phyloP scores from a whole-genome alignment of 1,284 basidiomycete genomes.

The Termitomyces sp. region DNA sequence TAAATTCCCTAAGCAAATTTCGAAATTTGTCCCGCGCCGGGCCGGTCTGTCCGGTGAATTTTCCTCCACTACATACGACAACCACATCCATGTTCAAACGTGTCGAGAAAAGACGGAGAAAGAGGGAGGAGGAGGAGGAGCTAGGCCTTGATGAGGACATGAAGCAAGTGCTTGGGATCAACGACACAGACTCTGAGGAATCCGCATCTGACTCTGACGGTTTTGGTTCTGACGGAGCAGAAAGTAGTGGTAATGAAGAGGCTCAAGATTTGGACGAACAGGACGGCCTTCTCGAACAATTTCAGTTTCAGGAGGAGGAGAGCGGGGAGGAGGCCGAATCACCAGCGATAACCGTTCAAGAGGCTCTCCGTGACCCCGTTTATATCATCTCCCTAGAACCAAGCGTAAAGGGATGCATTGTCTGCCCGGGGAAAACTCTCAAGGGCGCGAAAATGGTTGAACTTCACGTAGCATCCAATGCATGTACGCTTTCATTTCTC shows the following conservation, averaged over 20 bases:
- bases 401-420: slow-evolving; percentile 53
- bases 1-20: background rate
- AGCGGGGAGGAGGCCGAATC: slow-evolving; percentile 21
- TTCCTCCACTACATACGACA: background rate
- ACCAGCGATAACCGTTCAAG: slow-evolving; percentile 50
- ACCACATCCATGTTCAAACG: slow-evolving; percentile 78
- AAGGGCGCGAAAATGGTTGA: slow-evolving; percentile 60
- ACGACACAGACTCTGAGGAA: slow-evolving; percentile 72
- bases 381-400: slow-evolving; percentile 53
- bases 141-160: slow-evolving; percentile 65
- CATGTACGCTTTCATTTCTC: slow-evolving; percentile 38
- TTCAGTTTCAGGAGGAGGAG: slow-evolving; percentile 26
- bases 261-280: slow-evolving; percentile 19
- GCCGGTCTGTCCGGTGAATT: slow-evolving; percentile 10
- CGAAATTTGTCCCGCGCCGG: slow-evolving; percentile 13
- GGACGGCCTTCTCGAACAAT: slow-evolving; percentile 20
- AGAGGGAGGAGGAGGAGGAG: slow-evolving; percentile 63
- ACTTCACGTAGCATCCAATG: slow-evolving; percentile 62
- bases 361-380: slow-evolving; percentile 60
- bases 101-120: slow-evolving; percentile 63
- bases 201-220: slow-evolving; percentile 58
- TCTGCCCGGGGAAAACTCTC: slow-evolving; percentile 72
- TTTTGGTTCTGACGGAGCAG: slow-evolving; percentile 22
- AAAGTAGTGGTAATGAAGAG: slow-evolving; percentile 22
- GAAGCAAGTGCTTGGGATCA: slow-evolving; percentile 67